Evolutionary conservation across 495 filamentous ascomycete species (phyloP), one percentile per base, ranked within the genome.

Genomic region (Neurospora tetrasperma): DNA sequence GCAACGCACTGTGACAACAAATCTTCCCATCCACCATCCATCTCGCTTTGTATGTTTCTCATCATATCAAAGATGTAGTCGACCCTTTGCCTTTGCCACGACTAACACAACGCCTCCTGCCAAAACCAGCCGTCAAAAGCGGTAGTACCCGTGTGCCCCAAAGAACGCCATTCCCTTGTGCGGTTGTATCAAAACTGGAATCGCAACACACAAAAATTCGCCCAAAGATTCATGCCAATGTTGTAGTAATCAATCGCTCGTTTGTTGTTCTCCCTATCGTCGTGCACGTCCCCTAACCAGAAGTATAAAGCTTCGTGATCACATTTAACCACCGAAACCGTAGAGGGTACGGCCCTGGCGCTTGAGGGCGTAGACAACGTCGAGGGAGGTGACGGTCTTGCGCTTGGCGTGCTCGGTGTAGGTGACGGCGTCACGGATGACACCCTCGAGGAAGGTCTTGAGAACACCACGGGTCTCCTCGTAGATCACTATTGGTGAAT

Each of bases 401-500:
- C 94, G 92, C 90, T 96, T 96, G 82, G 94, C 93, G 87, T 96
- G 93, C 85, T 97, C 94, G 44, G 93, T 97, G 88, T 97, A 98
- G 79, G 96, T 97, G 87, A 98, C 94, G 74, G 94, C 94, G 74
- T 97, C 94, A 86, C 93, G 94, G 84, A 99, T 99, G 86, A 99
- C 96, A 88, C 94, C 93, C 88, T 99, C 96, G 78, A 99, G 94
- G 94, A 99, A 99, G 86, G 95, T 96, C 93, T 99, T 99, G 80
- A 99, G 92, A 81, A 99, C 96, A 91, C 95, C 94, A 83, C 96
- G 96, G 79, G 96, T 99, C 90, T 99, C 96, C 83, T 99, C 96
- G 90, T 99, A 99, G 91, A 99, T 90, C 88, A 90, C 95, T 86
- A 27, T 66, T 18, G 74, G 20, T 16, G 54, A 18, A 83, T 88